A percentile compares a stretch with the other conserved stretches of the same genome.
These are phyloP conservation scores for Aspergillus baeticus DNA, from an alignment of 495 filamentous ascomycete species.

Conservation along the genomic window DNA sequence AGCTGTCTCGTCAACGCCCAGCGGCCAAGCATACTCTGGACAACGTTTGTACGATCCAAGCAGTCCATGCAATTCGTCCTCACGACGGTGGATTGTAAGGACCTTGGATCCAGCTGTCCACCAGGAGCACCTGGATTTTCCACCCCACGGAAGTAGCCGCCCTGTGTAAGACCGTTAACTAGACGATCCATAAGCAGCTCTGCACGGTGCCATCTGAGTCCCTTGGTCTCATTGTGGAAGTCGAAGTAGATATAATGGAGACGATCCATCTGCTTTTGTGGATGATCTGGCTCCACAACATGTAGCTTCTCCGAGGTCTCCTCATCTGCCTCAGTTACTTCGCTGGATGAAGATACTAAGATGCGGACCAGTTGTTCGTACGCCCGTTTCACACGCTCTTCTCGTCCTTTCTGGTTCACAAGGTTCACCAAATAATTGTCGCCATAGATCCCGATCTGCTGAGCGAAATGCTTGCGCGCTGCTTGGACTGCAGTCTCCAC, in stretches of 20 bases:
- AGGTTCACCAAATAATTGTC: conserved; percentile 97
- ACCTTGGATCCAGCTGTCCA: conserved; percentile 73
- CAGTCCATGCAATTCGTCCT: conserved; percentile 99
- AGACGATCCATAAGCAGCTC: conserved; percentile 81
- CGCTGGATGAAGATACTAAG: conserved; percentile 66
- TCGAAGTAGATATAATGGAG: conserved; percentile 98
- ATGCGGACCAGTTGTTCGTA: conserved; percentile 84
- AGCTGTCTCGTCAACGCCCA: conserved; percentile 86
- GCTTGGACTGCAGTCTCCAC: conserved; percentile 79
- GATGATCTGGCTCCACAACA: conserved; percentile 63
- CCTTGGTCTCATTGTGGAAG: conserved; percentile 96
- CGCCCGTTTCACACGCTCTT: conserved; percentile 80
- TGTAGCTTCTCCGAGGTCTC: conserved; percentile 76
- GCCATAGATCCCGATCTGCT: conserved; percentile 89
- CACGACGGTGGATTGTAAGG: conserved; percentile 79
- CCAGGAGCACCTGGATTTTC: conserved; percentile 72
- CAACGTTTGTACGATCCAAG: conserved; percentile 94
- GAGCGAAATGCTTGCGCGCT: conserved; percentile 80
- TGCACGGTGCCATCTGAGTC: conserved; percentile 87
- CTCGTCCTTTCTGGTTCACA: conserved; percentile 91
- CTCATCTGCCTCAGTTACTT: conserved; percentile 56
- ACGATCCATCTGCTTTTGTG: conserved; percentile 66
- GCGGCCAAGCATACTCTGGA: conserved; percentile 91
- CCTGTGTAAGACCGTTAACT: conserved; percentile 63
- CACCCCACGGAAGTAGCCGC: conserved; percentile 90